A percentile compares a stretch with the other conserved stretches of the same genome.
These are phyloP conservation scores for Neocatenulostroma microsporum DNA, from an alignment of 2,329 filamentous ascomycete genomes.

Conservation along the genomic window DNA sequence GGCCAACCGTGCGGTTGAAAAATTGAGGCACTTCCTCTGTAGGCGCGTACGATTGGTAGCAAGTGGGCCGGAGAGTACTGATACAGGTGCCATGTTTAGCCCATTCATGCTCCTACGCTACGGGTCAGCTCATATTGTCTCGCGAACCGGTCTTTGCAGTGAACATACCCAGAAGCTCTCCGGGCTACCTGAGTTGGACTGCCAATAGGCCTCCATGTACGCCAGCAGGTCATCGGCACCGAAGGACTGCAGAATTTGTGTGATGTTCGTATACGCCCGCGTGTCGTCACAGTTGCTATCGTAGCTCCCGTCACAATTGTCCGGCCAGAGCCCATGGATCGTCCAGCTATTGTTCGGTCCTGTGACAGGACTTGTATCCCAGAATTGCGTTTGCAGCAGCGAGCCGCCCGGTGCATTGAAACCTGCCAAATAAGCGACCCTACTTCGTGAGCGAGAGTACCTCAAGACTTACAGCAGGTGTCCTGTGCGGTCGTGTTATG, in stretches of 20 bases:
- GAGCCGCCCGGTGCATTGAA: constrained; percentile 66
- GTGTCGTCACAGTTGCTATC: constrained; percentile 56
- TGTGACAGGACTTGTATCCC: constrained; percentile 58
- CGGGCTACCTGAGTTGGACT: constrained; percentile 57
- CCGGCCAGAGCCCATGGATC: constrained; percentile 56
- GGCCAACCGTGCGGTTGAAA: constrained; percentile 56
- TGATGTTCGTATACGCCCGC: constrained; percentile 58
- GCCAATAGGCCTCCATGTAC: constrained; percentile 66
- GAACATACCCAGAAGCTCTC: constrained; percentile 60
- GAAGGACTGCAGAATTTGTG: constrained; percentile 50
- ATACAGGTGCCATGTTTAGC: constrained; percentile 1
- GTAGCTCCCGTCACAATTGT: constrained; percentile 53
- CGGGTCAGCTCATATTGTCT: too few species aligned
- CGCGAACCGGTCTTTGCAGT: constrained; percentile 52
- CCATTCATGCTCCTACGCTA: too few species aligned
- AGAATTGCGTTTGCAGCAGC: constrained; percentile 68
- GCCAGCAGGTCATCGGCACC: constrained; percentile 50
- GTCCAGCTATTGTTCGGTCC: constrained; percentile 66
- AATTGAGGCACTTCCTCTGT: constrained; percentile 61
- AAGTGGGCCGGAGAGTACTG: constrained; percentile 32
- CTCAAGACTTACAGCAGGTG: too few species aligned
- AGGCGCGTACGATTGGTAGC: constrained; percentile 51
- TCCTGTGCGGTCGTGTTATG: constrained; percentile 54
- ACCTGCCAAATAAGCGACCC: too few species aligned
- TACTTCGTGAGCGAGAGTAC: too few species aligned